Percentiles rank a stretch among this genome's conserved stretches.
phyloP scores from a whole-genome alignment of 176 grass and related monocot species.

The Oryza brachyantha region DNA sequence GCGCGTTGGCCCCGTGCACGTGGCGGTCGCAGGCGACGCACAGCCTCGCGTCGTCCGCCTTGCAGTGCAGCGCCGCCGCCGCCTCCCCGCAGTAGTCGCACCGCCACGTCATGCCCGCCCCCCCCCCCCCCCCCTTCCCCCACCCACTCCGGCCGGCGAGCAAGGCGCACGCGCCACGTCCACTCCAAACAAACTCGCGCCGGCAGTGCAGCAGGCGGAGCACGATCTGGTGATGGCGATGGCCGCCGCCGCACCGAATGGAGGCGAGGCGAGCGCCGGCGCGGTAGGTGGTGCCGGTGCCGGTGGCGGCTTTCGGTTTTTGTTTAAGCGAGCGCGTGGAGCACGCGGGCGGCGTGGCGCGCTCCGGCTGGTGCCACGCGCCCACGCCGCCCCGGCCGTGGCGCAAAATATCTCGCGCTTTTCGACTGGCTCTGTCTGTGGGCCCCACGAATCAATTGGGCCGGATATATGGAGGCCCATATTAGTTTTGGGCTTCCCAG shows the following conservation, averaged over 20 bases:
- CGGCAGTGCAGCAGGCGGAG: not conserved
- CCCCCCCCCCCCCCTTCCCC: too few species aligned
- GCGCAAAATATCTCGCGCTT: not conserved
- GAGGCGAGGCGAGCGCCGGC: not conserved
- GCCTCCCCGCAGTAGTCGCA: conserved; percentile 28
- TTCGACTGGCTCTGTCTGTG: not conserved
- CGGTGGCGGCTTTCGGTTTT: not conserved
- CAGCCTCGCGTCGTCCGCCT: conserved; percentile 59
- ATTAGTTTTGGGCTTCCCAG: too few species aligned
- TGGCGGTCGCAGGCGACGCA: conserved; percentile 70
- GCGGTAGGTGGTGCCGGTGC: not conserved
- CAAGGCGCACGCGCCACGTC: not conserved
- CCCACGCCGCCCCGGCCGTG: not conserved
- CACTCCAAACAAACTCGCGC: not conserved
- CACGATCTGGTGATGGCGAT: too few species aligned
- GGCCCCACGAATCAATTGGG: not conserved
- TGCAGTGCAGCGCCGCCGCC: conserved; percentile 55
- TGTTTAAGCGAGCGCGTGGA: not conserved
- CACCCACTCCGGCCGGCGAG: not conserved
- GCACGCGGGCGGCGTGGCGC: not conserved
- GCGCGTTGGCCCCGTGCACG: conserved; percentile 71
- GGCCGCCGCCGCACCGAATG: not conserved
- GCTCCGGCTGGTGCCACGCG: not conserved
- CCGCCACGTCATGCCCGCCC: not conserved
- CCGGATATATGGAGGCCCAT: not conserved